These are phyloP conservation scores for Fusarium stilboides DNA, from an alignment of 2,329 filamentous ascomycete species.

Conservation along the genomic window DNA sequence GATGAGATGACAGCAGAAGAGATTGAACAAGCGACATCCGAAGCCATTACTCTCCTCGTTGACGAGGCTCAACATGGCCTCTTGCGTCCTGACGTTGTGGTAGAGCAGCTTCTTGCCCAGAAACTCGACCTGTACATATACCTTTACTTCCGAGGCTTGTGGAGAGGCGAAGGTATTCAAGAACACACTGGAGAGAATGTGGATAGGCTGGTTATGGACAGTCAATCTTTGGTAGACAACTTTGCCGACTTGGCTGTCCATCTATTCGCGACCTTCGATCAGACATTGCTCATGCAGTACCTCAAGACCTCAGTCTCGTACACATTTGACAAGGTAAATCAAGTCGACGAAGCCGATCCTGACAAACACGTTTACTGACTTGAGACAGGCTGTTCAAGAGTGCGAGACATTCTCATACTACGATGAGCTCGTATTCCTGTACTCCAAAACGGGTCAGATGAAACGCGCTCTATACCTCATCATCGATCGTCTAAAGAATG, in stretches of 20 bases:
- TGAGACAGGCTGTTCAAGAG: constrained; percentile 73
- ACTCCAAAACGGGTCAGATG: constrained; percentile 95
- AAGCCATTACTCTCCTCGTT: constrained; percentile 88
- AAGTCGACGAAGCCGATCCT: too few species aligned
- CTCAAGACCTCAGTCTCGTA: constrained; percentile 88
- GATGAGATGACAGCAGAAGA: constrained; percentile 77
- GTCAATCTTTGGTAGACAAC: constrained; percentile 80
- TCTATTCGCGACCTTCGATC: constrained; percentile 88
- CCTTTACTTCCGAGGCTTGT: constrained; percentile 91
- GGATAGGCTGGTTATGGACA: constrained; percentile 72
- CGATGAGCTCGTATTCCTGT: constrained; percentile 93
- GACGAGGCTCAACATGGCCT: constrained; percentile 93
- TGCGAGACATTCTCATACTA: constrained; percentile 88
- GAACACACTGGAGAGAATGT: constrained; percentile 68
- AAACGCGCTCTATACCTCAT: constrained; percentile 94
- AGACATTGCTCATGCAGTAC: constrained; percentile 86
- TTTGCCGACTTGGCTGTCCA: constrained; percentile 90
- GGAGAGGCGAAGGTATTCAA: constrained; percentile 79
- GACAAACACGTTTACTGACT: constrained; percentile 28
- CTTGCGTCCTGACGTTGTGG: constrained; percentile 82
- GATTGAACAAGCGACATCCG: constrained; percentile 83
- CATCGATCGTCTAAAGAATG: constrained; percentile 91
- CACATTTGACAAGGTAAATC: constrained; percentile 79
- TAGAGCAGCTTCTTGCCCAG: constrained; percentile 80
- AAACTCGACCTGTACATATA: constrained; percentile 83